A percentile compares a stretch with the other conserved stretches of the same genome.
These are phyloP conservation scores for Morella rubra DNA, from an alignment of 306 rosid genomes.

Conservation along the genomic window DNA sequence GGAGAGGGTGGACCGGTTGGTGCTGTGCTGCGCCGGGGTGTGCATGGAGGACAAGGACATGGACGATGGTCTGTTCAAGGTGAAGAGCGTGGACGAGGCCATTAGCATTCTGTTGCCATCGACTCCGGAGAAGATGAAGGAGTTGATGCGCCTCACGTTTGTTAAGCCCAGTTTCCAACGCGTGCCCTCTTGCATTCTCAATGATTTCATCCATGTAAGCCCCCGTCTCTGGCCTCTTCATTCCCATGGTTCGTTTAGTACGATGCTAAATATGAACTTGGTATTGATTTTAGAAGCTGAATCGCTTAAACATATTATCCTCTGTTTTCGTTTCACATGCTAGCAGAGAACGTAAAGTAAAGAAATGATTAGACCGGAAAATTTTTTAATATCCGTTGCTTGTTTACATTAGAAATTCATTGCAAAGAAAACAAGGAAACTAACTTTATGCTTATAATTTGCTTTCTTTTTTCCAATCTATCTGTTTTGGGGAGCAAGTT, in stretches of 20 bases:
- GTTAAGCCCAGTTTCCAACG: conserved; percentile 42
- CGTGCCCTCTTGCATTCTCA: conserved; percentile 65
- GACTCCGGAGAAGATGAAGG: conserved; percentile 54
- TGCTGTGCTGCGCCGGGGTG: conserved; percentile 79
- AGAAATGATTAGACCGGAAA: background rate
- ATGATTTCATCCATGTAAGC: conserved; percentile 65
- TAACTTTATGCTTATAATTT: too few species aligned
- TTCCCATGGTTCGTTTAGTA: background rate
- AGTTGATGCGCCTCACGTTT: conserved; percentile 56
- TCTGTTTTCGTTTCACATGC: background rate
- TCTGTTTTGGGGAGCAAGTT: background rate
- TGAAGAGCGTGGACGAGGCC: conserved; percentile 68
- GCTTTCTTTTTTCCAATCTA: background rate
- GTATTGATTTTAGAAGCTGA: background rate
- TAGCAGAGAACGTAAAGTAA: background rate
- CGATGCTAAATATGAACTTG: too few species aligned
- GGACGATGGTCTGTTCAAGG: conserved; percentile 71
- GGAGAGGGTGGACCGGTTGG: conserved; percentile 62
- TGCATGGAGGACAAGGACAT: conserved; percentile 72
- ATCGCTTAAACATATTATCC: background rate
- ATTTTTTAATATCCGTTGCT: background rate
- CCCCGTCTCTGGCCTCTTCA: background rate
- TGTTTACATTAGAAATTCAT: background rate
- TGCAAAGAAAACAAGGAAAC: too few species aligned
- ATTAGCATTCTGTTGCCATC: conserved; percentile 57